A percentile compares a stretch with the other conserved stretches of the same genome.
Evolutionary conservation across 2,329 filamentous ascomycete genomes (phyloP).

Genomic region (Verticillium alfalfae): DNA sequence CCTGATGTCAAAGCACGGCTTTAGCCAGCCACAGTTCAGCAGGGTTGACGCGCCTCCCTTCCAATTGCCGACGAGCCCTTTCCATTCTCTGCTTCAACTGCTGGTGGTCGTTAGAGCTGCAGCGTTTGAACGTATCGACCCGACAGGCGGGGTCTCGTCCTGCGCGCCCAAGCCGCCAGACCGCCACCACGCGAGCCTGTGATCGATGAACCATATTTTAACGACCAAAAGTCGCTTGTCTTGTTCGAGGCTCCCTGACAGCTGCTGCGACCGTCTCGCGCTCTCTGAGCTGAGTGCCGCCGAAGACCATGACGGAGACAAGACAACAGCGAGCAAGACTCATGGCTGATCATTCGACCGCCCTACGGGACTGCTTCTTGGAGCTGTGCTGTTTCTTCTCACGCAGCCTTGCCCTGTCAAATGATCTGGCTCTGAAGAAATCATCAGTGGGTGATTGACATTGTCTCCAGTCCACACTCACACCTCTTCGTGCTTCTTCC

Average conservation of each 20-base stretch:
- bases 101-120: neutral
- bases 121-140: neutral
- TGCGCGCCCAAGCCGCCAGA: neutral
- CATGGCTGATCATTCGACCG: neutral
- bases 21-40: too few relatives aligned
- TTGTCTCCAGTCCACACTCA: slow-evolving; percentile 21
- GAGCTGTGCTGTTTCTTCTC: slow-evolving; percentile 42
- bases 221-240: neutral
- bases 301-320: neutral
- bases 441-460: neutral
- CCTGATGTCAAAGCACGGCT: too few relatives aligned
- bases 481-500: slow-evolving; percentile 42
- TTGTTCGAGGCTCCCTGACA: neutral
- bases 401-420: slow-evolving; percentile 37
- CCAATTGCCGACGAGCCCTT: too few relatives aligned
- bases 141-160: neutral
- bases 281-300: too few relatives aligned
- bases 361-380: slow-evolving; percentile 36
- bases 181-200: neutral
- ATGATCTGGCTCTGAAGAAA: slow-evolving; percentile 34
- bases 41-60: too few relatives aligned
- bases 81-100: neutral
- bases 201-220: neutral
- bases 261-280: neutral
- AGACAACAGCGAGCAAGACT: neutral